Base-by-base conservation (phyloP, 2,329 filamentous ascomycete species). In the Endoconidiophora laricicola region DNA sequence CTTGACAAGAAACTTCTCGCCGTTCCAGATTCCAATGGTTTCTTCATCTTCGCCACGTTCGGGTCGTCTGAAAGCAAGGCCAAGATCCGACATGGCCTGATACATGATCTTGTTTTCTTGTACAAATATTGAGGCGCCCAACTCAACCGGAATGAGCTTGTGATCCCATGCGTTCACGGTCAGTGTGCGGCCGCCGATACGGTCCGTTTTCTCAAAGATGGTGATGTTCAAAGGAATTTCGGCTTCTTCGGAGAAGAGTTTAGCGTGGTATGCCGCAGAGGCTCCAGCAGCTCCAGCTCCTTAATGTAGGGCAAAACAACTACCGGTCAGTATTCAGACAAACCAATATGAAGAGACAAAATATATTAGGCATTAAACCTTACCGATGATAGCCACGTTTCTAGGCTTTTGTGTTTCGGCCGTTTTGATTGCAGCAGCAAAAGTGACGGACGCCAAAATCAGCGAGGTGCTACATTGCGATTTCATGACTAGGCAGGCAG, bases 61-160 rank as follows among this genome's bases (percentile, higher is more conserved):
- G 1, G 63, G 64, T 7, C 65, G 65, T n/a, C 62, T 66, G 2
- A 77, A 66, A 0, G 68, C 66, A 3, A 98, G 76, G n/a, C 76
- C 76, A 60, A 94, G 87, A 12, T 76, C 71, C 29, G 73, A 65
- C 6, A 76, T 79, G 1, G 87, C 83, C 49, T 83, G 79, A 58
- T 80, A 76, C 38, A 98, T 73, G 58, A 94, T 94, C 38, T 78
- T 69, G 60, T 96, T 98, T 41, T 83, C 75, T 45, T 81, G 63
- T 42, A 96, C 85, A 61, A 96, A 98, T 58, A 96, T 94, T 54
- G 83, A 90, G 9, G 84, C 91, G 14, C 91, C 91, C 1, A 96
- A 70, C 63, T 98, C 91, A 36, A 94, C 74, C 1, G 83, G 82
- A 38, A 79, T 68, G 0, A 66, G 55, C 1, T 79, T 69, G 57